Base-by-base conservation (phyloP, 441 rosid genomes). In the Lagerstroemia fauriei region DNA sequence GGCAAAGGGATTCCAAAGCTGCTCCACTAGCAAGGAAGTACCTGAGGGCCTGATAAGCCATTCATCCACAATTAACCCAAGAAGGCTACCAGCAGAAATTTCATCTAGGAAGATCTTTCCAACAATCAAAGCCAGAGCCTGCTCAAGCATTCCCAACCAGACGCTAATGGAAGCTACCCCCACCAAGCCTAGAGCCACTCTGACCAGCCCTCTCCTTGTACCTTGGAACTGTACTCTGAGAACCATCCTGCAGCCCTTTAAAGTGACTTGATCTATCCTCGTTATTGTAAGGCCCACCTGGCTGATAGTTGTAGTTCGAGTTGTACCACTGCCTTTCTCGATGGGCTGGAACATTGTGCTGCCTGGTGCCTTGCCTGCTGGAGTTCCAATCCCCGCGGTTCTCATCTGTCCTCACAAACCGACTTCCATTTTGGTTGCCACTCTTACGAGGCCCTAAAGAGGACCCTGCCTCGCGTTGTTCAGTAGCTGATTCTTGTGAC, bases 251-350 rank as follows among this genome's bases (percentile, higher is more conserved):
- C 29, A 63, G 31, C 79, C 91, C 89, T 84, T 91, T 95, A 48
- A 79, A 78, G 75, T 83, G 85, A 73, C 85, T 85, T 73, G 88
- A 84, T 87, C 83, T 90, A 56, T 83, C 89, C 10, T 75, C 63
- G 69, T 68, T 78, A 74, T 87, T 88, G 53, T 89, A 90, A 48
- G 90, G 83, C 80, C 94, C 98, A 86, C 93, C 94, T 65, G 97
- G 99, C 86, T 92, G 97, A 88, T 92, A 95, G 81, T 94, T 98
- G 9, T 84, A 93, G 75, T 93, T 97, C 34, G 89, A 34, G 85
- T 85, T 87, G 27, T 82, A 93, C 86, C 90, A 90, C 82, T 87
- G 94, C 87, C 93, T 89, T 73, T 92, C 98, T 84, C 93, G 82
- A 83, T 87, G 87, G 38, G 86, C 84, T 73, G 86, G 83, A 53